Evolutionary conservation across 78 protist genomes (phyloP), one percentile per base, ranked within the genome.

Genomic region (Guillardia theta): DNA sequence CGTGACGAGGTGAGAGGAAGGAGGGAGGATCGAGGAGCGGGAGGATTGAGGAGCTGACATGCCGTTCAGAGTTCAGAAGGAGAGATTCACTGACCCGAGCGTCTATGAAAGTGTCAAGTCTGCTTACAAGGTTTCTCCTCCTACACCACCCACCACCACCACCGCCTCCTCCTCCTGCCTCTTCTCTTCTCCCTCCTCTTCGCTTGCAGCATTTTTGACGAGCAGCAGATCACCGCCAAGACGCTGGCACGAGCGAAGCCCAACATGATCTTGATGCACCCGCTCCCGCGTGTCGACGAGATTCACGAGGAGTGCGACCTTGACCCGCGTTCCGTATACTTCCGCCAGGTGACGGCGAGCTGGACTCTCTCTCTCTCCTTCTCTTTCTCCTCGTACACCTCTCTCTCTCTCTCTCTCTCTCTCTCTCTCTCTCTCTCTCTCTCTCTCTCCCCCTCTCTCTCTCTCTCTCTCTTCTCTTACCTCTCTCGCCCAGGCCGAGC

Each of bases 271-370:
- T 96, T 98, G 50, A 95, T 98, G 97, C 99, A 98, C 87, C 99
- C 99, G 70, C 96, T 98, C 33, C 99, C 99, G 33, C 97, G 99
- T 76, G 97, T 96, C 76, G 97, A 95, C 50, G 99, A 98, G 95
- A 96, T 98, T 93, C 41, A 18, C 33, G 50, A 37, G 90, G 90
- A 78, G 39, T 78, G 90, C 90, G 99, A 98, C 64, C 39, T 64
- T 8, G 98, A 98, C 88, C 97, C 98, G 48, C 97, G 98, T 76
- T 98, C 98, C 19, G 97, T 95, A 33, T 98, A 98, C 97, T 98
- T 98, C 95, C 95, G 97, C 48, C 98, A 97, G 95, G 87, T 58
- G 27, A 1, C 70, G 4, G 21, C 70, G 1, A 24, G 1, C 6
- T 30, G 3, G 1, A 24, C 70, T 58, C 70, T 30, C 3, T 30